Base-by-base conservation (phyloP, 495 filamentous ascomycete genomes). In the Baudoinia panamericana region DNA sequence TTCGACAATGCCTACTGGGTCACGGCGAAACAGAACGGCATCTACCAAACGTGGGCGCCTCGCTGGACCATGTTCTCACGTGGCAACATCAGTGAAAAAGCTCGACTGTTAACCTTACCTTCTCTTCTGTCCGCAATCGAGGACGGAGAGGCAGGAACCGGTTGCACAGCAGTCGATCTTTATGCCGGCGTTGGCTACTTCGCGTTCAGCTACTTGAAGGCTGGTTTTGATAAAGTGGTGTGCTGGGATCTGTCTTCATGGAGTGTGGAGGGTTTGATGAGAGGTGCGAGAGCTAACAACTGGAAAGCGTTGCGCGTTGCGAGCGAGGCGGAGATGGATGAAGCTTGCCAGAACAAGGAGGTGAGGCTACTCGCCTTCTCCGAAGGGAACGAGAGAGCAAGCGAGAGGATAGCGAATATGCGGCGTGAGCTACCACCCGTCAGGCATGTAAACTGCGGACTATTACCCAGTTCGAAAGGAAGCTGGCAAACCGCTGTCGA, bases 161-260 rank as follows among this genome's bases (percentile, higher is more conserved):
- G 65, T 18, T 60, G 59, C 13, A 66, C 63, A 36, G 83, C 81
- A 0, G 73, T 90, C 0, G 87, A 95, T 56, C 60, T 95, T 50
- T 94, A 87, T 65, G 82, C 82, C 2, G 87, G 87, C 0, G 92
- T 95, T 45, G 87, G 87, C 1, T 95, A 95, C 57, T 95, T 94
- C 57, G 71, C 79, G 12, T 88, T 93, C 48, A 76, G 71, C 24
- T 93, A 90, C 54, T 64, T 76, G 15, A 68, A 64, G 43, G 66
- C 80, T n/a, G 85, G 85, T 0, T 63, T 83, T 41, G 53, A 52
- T 30, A 66, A 71, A 33, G 79, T 93, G 7, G 63, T 88, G 43
- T 82, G 84, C 50, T 95, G 82, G 80, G 87, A 95, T 55, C 58
- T 95, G 17, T 94, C 86, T 60, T 70, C 73, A 4, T 93, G 84